phyloP scores from a whole-genome alignment of 306 rosid species.

The Carpinus viminea region DNA sequence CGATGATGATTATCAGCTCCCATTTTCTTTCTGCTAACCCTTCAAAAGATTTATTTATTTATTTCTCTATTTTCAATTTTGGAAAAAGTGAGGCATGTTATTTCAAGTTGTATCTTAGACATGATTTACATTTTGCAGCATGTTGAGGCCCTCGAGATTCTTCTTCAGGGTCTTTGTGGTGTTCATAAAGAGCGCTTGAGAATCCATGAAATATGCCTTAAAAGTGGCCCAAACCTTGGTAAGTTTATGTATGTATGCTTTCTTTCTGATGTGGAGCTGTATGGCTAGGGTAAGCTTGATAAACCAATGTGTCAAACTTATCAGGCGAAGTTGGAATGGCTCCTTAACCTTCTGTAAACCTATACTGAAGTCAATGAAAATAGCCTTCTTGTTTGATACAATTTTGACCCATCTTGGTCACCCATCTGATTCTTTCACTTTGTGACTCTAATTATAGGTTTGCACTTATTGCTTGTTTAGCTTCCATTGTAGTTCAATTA shows the following conservation, averaged over 20 bases:
- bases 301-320: not conserved
- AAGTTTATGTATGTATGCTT: conserved; percentile 14
- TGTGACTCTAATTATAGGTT: too few relatives aligned
- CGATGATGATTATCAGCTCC: not conserved
- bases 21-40: not conserved
- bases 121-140: conserved; percentile 57
- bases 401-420: not conserved
- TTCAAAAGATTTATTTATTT: not conserved
- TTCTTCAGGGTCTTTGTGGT: conserved; percentile 95
- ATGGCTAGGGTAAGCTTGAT: not conserved
- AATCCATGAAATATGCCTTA: conserved; percentile 86
- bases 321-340: not conserved
- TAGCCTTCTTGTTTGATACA: conserved; percentile 1
- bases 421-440: too few relatives aligned
- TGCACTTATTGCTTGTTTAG: too few relatives aligned
- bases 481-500: too few relatives aligned
- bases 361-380: not conserved
- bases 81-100: not conserved
- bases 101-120: conserved; percentile 20
- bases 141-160: conserved; percentile 97
- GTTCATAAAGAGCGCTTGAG: conserved; percentile 77
- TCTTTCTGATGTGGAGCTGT: conserved; percentile 1
- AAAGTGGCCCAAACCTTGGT: conserved; percentile 86
- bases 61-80: too few relatives aligned
- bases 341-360: not conserved